These are phyloP conservation scores for Beauveria varroae DNA, from an alignment of 2,329 filamentous ascomycete genomes.

Conservation along the genomic window DNA sequence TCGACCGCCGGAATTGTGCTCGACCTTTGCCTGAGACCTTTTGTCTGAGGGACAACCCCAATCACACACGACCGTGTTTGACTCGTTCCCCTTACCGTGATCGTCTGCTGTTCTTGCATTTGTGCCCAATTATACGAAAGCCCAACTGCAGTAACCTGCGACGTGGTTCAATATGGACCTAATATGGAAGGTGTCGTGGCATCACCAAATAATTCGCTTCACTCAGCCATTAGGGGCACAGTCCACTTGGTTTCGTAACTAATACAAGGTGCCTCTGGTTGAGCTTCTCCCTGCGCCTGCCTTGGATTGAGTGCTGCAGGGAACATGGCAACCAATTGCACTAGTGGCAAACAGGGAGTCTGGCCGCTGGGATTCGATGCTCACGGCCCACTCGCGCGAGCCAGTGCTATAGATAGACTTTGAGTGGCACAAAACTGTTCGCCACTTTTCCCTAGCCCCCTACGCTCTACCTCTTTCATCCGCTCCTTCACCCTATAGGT, in stretches of 20 bases:
- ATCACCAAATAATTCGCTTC: background rate
- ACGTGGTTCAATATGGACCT: background rate
- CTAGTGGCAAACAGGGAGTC: background rate
- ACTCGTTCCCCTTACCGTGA: no score
- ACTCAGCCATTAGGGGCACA: background rate
- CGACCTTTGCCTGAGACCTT: background rate
- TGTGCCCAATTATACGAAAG: no score
- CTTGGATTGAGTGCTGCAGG: conserved; percentile 7
- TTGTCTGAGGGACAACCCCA: no score
- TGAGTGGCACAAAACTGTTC: conserved; percentile 1
- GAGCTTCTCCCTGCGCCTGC: background rate
- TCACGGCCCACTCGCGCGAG: background rate
- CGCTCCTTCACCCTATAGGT: no score
- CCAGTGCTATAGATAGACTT: conserved; percentile 6
- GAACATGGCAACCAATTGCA: background rate
- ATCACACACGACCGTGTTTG: no score
- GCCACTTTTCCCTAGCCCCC: no score
- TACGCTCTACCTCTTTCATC: no score
- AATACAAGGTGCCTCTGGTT: no score
- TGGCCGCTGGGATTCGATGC: background rate
- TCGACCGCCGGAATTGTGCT: background rate
- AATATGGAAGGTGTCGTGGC: background rate
- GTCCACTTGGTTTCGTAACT: background rate
- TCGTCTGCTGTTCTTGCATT: no score
- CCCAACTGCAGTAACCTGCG: no score